Base-by-base conservation (phyloP, 441 rosid species). In the Croton laevigatus region DNA sequence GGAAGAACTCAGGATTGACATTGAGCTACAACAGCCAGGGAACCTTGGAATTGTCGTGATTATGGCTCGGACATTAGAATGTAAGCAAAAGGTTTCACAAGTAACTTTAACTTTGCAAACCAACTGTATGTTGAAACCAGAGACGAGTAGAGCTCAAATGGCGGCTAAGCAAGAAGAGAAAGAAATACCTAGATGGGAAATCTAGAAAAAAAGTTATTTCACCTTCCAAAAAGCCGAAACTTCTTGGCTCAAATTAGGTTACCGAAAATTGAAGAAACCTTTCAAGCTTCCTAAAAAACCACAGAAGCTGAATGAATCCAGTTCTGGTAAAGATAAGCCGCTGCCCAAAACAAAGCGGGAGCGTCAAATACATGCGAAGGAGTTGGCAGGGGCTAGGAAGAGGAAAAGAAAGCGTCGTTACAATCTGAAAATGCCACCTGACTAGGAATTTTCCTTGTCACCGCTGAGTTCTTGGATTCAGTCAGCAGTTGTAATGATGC, bases 321-420 rank as follows among this genome's bases (percentile, higher is more conserved):
- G 63, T 12, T 66, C 73, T 23, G 80, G 69, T 40, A 59, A 74
- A 51, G 79, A 70, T 27, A 76, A 73, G 20, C 75, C 60, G 49
- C 75, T 20, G 63, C 80, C 77, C 3, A 42, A 71, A 23, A 74
- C 92, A 2, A 85, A 81, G 78, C 81, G 87, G 64, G 97, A 90
- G 67, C 82, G 80, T 46, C 88, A 97, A 51, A 53, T 85, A 51
- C 86, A 70, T n/a, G 90, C 97, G 59, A 91, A 94, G 98, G 97
- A 91, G 83, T 69, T 86, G 75, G 72, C 95, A 16, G 94, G 91
- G 75, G 91, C 86, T 40, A 88, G 96, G 89, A 95, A 89, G 86
- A 93, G 85, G 91, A 91, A 68, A 82, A 84, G 98, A 75, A 95
- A 83, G 81, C 84, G 84, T 1, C 89, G 91, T 82, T 91, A 93